phyloP scores from a whole-genome alignment of 139 green algal genomes.

The Pycnococcus provasolii region DNA sequence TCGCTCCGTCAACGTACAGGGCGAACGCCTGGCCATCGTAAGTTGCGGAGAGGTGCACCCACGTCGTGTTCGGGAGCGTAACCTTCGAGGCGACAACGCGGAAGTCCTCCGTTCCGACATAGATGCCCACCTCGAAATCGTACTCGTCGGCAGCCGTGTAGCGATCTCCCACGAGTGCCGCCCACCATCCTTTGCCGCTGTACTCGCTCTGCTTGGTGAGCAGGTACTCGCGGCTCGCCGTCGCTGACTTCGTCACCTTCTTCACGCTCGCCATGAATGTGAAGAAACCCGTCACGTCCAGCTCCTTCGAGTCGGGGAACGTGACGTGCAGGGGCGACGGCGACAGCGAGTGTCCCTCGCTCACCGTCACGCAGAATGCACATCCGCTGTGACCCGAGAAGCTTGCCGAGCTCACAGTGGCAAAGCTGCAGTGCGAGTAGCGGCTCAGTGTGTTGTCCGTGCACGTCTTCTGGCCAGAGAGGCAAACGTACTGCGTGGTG shows the following conservation, averaged over 20 bases:
- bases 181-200: slow-evolving; percentile 28
- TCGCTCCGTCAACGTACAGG: slow-evolving; percentile 18
- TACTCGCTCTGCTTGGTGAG: slow-evolving; percentile 25
- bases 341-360: slow-evolving; percentile 16
- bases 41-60: slow-evolving; percentile 9
- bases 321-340: slow-evolving; percentile 6
- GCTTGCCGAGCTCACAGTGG: background rate
- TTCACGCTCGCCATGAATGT: slow-evolving; percentile 18
- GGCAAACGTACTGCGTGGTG: slow-evolving; percentile 5
- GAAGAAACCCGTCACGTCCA: slow-evolving; percentile 20
- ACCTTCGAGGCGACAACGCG: slow-evolving; percentile 5
- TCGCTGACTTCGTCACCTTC: slow-evolving; percentile 8
- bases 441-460: background rate
- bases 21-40: slow-evolving; percentile 21
- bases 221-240: slow-evolving; percentile 16
- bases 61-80: background rate
- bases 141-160: background rate
- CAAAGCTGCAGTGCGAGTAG: slow-evolving; percentile 9
- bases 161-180: slow-evolving; percentile 6
- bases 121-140: slow-evolving; percentile 23
- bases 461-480: slow-evolving; percentile 21
- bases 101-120: slow-evolving; percentile 27
- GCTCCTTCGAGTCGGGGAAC: slow-evolving; percentile 16
- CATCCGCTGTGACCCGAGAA: background rate
- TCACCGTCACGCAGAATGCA: slow-evolving; percentile 18